Evolutionary conservation across 495 filamentous ascomycete species (phyloP), one percentile per base, ranked within the genome.

Genomic region (Friedmanniomyces simplex): DNA sequence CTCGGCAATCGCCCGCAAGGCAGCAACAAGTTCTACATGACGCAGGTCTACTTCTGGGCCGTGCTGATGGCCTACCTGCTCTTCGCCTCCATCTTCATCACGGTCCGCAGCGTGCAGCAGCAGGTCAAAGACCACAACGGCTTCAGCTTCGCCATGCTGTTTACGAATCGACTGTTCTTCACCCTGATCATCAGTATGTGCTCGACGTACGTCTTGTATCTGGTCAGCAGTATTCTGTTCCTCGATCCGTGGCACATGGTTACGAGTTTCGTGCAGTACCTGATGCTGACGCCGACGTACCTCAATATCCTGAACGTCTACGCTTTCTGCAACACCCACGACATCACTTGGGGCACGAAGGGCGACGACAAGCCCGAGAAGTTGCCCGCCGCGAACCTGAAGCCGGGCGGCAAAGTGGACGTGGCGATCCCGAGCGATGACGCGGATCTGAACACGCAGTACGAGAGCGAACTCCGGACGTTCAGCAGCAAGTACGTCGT

Each of bases 241-340:
- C 84, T 99, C 71, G 94, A 99, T 69, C 94, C 94, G 1, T 99
- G 91, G 91, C 94, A 99, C 71, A 95, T 99, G 88, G 80, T 96
- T 73, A 98, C 93, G 26, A 88, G 81, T 34, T 90, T 96, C 72
- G 74, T 96, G 48, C 94, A 99, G 81, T 99, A 99, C 70, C 83
- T 99, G 56, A 82, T 97, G 37, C 79, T 99, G 49, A 95, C 91
- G 0, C 91, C 91, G 0, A 94, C 89, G 13, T 96, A 95, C 73
- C 90, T 94, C 76, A 95, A 95, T 71, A 88, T 95, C 54, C 82
- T 96, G 63, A 95, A 96, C 74, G 89, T 96, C 61, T 96, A 96
- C 71, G 91, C 91, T 60, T 96, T 96, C 77, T 96, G 91, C 71
- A 96, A 96, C 69, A 95, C 90, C 22, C 91, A 96, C 76, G 91